Evolutionary conservation across 2,329 filamentous ascomycete species (phyloP).

Genomic region (Microdochium trichocladiopsis): DNA sequence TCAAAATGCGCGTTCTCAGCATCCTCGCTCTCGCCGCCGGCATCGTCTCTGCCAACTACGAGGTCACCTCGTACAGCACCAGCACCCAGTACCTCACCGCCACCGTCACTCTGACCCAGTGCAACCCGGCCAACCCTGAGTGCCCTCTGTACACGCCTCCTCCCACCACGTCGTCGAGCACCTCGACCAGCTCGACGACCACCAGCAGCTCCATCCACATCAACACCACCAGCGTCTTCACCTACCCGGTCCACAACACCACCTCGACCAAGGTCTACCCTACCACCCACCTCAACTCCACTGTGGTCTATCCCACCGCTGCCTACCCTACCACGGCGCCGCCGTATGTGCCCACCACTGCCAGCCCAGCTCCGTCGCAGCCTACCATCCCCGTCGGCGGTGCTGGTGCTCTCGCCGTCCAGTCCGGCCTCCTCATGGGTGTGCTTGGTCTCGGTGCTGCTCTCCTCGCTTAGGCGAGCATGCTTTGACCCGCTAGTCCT

Average conservation of each 20-base stretch:
- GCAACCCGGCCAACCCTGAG: conserved; percentile 17
- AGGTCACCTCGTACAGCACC: conserved; percentile 12
- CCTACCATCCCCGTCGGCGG: conserved; percentile 9
- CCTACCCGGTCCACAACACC: conserved; percentile 3
- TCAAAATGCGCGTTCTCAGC: conserved; percentile 19
- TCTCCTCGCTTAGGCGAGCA: conserved; percentile 12
- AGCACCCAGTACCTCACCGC: conserved; percentile 18
- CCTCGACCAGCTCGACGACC: conserved; percentile 6
- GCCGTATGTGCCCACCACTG: conserved; percentile 5
- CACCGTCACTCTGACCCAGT: conserved; percentile 19
- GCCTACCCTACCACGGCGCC: conserved; percentile 8
- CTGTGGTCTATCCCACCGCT: conserved; percentile 4
- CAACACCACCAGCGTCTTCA: conserved; percentile 2
- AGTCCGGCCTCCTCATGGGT: conserved; percentile 17
- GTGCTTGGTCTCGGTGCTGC: conserved; percentile 16
- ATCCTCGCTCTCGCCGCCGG: conserved; percentile 16
- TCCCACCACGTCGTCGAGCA: conserved; percentile 8
- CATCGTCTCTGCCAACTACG: conserved; percentile 17
- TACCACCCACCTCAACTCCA: conserved; percentile 2
- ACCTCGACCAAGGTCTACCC: conserved; percentile 1
- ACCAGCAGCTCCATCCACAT: conserved; percentile 6
- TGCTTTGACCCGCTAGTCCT: not conserved
- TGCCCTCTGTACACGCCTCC: conserved; percentile 20
- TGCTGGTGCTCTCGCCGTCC: conserved; percentile 12
- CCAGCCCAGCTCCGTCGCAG: conserved; percentile 7